These are phyloP conservation scores for Setomelanomma holmii DNA, from an alignment of 2,329 filamentous ascomycete genomes.

Conservation along the genomic window DNA sequence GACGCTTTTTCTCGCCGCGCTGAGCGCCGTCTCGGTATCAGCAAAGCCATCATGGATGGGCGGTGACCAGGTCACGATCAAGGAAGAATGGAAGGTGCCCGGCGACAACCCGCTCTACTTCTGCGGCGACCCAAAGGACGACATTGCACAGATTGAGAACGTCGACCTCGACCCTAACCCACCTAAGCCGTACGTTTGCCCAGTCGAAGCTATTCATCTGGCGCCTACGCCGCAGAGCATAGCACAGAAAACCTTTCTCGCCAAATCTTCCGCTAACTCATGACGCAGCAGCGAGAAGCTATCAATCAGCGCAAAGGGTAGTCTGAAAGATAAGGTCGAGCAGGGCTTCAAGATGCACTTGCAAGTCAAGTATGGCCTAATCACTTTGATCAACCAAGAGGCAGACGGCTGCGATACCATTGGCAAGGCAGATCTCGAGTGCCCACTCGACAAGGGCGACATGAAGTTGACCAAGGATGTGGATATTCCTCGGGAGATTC, in stretches of 20 bases:
- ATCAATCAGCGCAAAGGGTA: slow-evolving; percentile 78
- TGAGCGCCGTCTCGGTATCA: slow-evolving; percentile 54
- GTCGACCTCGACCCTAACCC: slow-evolving; percentile 89
- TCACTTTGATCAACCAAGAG: slow-evolving; percentile 81
- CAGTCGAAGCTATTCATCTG: not conserved
- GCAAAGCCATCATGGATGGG: slow-evolving; percentile 51
- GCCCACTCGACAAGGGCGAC: slow-evolving; percentile 82
- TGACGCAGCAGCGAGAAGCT: slow-evolving; percentile 74
- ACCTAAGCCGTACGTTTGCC: slow-evolving; percentile 74
- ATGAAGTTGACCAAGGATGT: slow-evolving; percentile 80
- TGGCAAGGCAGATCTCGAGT: slow-evolving; percentile 84
- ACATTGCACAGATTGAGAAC: slow-evolving; percentile 77
- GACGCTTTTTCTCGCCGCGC: slow-evolving; percentile 49
- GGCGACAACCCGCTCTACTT: slow-evolving; percentile 86
- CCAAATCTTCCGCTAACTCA: too few relatives aligned
- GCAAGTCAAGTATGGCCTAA: slow-evolving; percentile 92
- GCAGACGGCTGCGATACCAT: slow-evolving; percentile 90
- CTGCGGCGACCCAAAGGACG: slow-evolving; percentile 72
- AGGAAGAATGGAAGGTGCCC: slow-evolving; percentile 69
- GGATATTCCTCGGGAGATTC: slow-evolving; percentile 84
- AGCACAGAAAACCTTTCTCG: too few relatives aligned
- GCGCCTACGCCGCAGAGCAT: too few relatives aligned
- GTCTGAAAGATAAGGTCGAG: slow-evolving; percentile 74
- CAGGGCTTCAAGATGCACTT: slow-evolving; percentile 82
- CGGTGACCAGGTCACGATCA: slow-evolving; percentile 56